phyloP scores from a whole-genome alignment of 345 rosid species.

The Carallia pectinifolia region DNA sequence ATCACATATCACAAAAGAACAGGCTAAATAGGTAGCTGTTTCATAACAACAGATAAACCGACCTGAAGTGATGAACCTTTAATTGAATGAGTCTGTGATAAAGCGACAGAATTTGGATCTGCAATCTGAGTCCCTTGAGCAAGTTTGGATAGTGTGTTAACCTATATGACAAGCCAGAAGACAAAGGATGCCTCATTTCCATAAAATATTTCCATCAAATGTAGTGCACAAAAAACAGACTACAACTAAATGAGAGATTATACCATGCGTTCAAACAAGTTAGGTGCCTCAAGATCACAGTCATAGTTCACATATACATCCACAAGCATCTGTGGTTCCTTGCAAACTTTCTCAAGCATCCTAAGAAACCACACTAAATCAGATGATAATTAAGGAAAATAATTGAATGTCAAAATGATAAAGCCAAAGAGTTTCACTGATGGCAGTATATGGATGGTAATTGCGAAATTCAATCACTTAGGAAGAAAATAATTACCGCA shows the following conservation, averaged over 20 bases:
- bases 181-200: conserved; percentile 2
- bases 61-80: conserved; percentile 94
- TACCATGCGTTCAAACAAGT: conserved; percentile 98
- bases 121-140: conserved; percentile 87
- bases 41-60: conserved; percentile 24
- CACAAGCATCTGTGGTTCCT: conserved; percentile 95
- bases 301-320: conserved; percentile 97
- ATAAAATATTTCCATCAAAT: background rate
- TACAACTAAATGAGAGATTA: background rate
- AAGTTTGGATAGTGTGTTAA: conserved; percentile 73
- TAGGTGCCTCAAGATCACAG: conserved; percentile 97
- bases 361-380: conserved; percentile 39
- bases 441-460: background rate
- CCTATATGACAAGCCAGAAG: conserved; percentile 42
- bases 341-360: conserved; percentile 93
- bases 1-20: conserved; percentile 10
- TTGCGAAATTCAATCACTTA: conserved; percentile 11
- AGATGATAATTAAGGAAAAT: conserved; percentile 11
- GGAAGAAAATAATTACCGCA: conserved; percentile 53
- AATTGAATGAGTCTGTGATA: conserved; percentile 67
- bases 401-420: conserved; percentile 4
- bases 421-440: conserved; percentile 13
- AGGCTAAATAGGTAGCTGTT: background rate
- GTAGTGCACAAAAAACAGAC: background rate
- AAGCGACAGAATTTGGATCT: conserved; percentile 74